These are phyloP conservation scores for Cyclotella choctawhatcheeana DNA, from an alignment of 108 stramenopile genomes.

Conservation along the genomic window DNA sequence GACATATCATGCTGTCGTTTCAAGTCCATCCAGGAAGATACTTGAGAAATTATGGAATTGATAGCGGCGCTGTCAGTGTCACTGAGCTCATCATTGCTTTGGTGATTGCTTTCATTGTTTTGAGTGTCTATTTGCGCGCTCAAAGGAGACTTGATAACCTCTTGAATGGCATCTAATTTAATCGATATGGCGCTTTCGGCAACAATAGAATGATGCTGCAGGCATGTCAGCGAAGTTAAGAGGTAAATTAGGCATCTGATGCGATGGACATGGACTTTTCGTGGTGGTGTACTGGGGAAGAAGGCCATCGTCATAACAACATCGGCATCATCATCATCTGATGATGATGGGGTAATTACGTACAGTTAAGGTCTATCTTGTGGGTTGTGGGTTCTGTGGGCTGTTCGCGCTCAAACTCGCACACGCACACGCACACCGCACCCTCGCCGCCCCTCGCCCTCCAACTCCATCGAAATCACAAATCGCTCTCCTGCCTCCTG, in stretches of 20 bases:
- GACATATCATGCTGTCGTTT: slow-evolving; percentile 5
- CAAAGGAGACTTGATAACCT: background rate
- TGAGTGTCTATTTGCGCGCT: background rate
- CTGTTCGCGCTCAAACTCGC: too few species aligned
- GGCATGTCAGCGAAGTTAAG: background rate
- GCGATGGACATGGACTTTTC: background rate
- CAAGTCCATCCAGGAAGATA: slow-evolving; percentile 32
- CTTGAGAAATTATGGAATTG: slow-evolving; percentile 19
- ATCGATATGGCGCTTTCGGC: background rate
- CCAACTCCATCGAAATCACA: slow-evolving; percentile 4
- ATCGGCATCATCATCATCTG: too few species aligned
- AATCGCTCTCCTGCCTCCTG: background rate
- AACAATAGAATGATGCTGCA: background rate
- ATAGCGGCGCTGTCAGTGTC: slow-evolving; percentile 8
- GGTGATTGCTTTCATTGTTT: background rate
- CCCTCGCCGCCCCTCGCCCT: background rate
- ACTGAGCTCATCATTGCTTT: background rate
- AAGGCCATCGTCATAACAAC: too few species aligned
- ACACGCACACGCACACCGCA: background rate
- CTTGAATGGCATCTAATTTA: background rate
- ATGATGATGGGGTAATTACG: too few species aligned
- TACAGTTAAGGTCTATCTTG: too few species aligned
- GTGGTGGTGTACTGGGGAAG: background rate
- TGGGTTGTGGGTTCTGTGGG: too few species aligned
- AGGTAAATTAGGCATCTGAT: background rate